These are phyloP conservation scores for Thalassiosira sp. DNA, from an alignment of 352 stramenopile species.

Conservation along the genomic window DNA sequence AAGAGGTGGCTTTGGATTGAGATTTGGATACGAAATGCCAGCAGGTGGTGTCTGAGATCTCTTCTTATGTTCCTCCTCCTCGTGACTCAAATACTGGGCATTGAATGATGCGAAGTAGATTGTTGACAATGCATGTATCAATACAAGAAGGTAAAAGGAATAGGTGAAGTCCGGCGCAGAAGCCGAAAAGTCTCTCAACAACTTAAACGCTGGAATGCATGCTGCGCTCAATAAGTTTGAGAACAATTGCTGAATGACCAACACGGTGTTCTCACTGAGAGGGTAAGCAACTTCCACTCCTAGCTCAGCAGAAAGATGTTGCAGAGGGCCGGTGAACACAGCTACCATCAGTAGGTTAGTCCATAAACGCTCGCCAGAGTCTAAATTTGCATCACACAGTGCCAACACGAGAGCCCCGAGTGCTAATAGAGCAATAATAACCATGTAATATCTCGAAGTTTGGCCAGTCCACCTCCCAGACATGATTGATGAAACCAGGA, in stretches of 20 bases:
- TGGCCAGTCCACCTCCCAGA: constrained; percentile 54
- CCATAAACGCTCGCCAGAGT: constrained; percentile 52
- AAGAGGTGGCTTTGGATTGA: neutral
- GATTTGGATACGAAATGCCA: neutral
- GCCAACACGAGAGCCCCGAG: constrained; percentile 66
- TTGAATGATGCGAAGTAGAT: constrained; percentile 81
- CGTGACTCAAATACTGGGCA: constrained; percentile 8
- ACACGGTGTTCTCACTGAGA: constrained; percentile 73
- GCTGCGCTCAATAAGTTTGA: constrained; percentile 72
- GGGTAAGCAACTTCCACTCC: constrained; percentile 70
- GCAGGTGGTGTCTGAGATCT: neutral
- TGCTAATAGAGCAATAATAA: constrained; percentile 65
- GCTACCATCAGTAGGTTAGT: constrained; percentile 64
- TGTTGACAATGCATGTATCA: constrained; percentile 60
- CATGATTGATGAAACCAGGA: constrained; percentile 76
- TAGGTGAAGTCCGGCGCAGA: constrained; percentile 66
- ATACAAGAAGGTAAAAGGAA: constrained; percentile 77
- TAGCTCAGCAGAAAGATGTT: constrained; percentile 72
- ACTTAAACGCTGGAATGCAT: constrained; percentile 77
- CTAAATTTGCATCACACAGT: constrained; percentile 67
- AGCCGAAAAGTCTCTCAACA: constrained; percentile 60
- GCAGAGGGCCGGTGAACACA: constrained; percentile 62
- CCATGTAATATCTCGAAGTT: constrained; percentile 71
- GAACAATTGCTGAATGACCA: constrained; percentile 78
- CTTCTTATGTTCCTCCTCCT: constrained; percentile 9